Conservation (phyloP, 1,284 basidiomycete species). For the Sanghuangporus baumii region DNA sequence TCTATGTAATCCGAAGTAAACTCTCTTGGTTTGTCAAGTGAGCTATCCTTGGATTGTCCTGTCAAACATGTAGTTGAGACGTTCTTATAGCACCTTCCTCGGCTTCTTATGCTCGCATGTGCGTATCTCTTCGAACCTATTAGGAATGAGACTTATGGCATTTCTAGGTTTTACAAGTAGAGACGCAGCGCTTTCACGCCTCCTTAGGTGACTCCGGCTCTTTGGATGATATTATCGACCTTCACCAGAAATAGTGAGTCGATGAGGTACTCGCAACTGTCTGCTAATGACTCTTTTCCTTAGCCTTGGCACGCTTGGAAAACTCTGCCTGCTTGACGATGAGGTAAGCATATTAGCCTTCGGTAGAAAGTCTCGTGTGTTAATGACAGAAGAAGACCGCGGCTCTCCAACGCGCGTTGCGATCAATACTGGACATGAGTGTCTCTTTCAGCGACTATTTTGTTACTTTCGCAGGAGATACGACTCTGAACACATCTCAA, state of each 20-base stretch:
- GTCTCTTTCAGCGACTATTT: constrained; percentile 64
- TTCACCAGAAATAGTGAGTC: constrained; percentile 71
- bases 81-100: constrained; percentile 50
- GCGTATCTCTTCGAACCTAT: constrained; percentile 22
- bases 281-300: constrained; percentile 1
- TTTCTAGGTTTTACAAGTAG: constrained; percentile 59
- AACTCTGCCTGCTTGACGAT: constrained; percentile 60
- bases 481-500: constrained; percentile 33
- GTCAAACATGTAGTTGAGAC: constrained; percentile 10
- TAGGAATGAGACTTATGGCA: not conserved
- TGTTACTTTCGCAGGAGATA: constrained; percentile 52
- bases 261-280: constrained; percentile 5
- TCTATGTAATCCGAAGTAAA: constrained; percentile 70
- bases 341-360: constrained; percentile 40
- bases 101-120: constrained; percentile 74
- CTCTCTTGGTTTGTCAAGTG: constrained; percentile 83
- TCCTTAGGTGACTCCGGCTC: constrained; percentile 52
- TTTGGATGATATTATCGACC: constrained; percentile 68
- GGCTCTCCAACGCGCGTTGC: constrained; percentile 55
- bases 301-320: constrained; percentile 59
- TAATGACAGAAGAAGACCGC: constrained; percentile 40
- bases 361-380: not conserved
- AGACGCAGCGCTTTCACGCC: constrained; percentile 53
- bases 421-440: constrained; percentile 69
- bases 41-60: constrained; percentile 27